Percentiles rank a stretch among this genome's conserved stretches.
These are phyloP conservation scores for Dalechampia spathulata DNA, from an alignment of 441 rosid species.

Conservation along the genomic window DNA sequence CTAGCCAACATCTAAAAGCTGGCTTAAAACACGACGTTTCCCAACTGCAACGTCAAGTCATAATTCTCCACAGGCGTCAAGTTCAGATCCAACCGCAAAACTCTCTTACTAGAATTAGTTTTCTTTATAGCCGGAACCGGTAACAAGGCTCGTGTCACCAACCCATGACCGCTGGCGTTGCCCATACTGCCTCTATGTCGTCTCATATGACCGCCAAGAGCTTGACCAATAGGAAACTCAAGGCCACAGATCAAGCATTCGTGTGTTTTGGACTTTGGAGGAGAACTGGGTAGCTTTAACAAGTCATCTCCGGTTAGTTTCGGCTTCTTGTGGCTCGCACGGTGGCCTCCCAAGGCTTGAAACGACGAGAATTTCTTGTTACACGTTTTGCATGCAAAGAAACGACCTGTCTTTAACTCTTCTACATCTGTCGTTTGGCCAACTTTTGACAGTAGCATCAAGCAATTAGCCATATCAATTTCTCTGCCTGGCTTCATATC, in stretches of 20 bases:
- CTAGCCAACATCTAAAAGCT: background rate
- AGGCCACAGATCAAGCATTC: slow-evolving; percentile 85
- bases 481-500: slow-evolving; percentile 55
- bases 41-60: slow-evolving; percentile 52
- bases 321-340: slow-evolving; percentile 86
- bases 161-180: slow-evolving; percentile 10
- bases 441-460: slow-evolving; percentile 66
- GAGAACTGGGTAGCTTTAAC: slow-evolving; percentile 21
- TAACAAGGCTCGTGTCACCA: slow-evolving; percentile 20
- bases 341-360: slow-evolving; percentile 92
- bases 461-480: slow-evolving; percentile 49
- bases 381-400: slow-evolving; percentile 79
- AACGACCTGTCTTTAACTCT: slow-evolving; percentile 20
- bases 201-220: slow-evolving; percentile 94
- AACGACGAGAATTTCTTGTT: slow-evolving; percentile 63
- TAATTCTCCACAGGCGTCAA: slow-evolving; percentile 41
- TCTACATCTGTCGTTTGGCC: slow-evolving; percentile 20
- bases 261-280: slow-evolving; percentile 43
- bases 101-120: slow-evolving; percentile 45
- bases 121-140: slow-evolving; percentile 57
- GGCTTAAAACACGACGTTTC: slow-evolving; percentile 22
- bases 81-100: slow-evolving; percentile 56
- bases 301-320: slow-evolving; percentile 20
- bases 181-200: slow-evolving; percentile 42
- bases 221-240: slow-evolving; percentile 83